Base-by-base conservation (phyloP, 176 grass and related monocot genomes). In the Carex kokanica region DNA sequence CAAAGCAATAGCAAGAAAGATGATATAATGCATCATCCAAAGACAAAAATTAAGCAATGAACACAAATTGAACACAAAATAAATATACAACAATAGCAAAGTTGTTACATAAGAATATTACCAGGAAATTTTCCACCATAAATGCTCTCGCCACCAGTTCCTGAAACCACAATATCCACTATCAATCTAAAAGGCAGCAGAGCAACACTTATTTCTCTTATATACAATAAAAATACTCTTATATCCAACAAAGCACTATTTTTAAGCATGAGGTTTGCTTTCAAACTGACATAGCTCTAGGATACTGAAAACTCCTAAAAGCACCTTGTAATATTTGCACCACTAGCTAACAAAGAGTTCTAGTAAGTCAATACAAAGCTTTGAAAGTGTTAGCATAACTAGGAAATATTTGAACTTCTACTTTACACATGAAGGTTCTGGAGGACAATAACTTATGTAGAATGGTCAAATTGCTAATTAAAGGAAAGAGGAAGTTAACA, bases 61-160 rank as follows among this genome's bases (percentile, higher is more conserved):
- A 43, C 15, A 62, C 16, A 80, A n/a, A n/a, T n/a, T n/a, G n/a
- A n/a, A n/a, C n/a, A n/a, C n/a, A n/a, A 31, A 32, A 80, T 47
- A 51, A 68, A 24, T 18, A 62, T 49, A 54, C 56, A 54, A 69
- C 59, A 49, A 49, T 49, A 23, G 59, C 20, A 40, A 68, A 16
- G 16, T 34, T 69, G 14, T 79, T 83, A 51, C 18, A 41, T 83
- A 90, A 81, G 60, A 38, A 60, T 86, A 80, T 88, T 91, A 99
- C 97, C 97, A 93, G 85, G 66, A 88, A 93, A 95, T 73, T 88
- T 95, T 57, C 93, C 93, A 8, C 85, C 90, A 67, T 95, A 95
- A 78, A 95, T 87, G 47, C 78, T 88, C 85, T 88, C 86, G 77
- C 81, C 83, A 81, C 88, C 89, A 89, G 88, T 83, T 45, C 84